Evolutionary conservation across 495 filamentous ascomycete genomes (phyloP), one percentile per base, ranked within the genome.

Genomic region (Pseudoneurospora amorphoporcata): DNA sequence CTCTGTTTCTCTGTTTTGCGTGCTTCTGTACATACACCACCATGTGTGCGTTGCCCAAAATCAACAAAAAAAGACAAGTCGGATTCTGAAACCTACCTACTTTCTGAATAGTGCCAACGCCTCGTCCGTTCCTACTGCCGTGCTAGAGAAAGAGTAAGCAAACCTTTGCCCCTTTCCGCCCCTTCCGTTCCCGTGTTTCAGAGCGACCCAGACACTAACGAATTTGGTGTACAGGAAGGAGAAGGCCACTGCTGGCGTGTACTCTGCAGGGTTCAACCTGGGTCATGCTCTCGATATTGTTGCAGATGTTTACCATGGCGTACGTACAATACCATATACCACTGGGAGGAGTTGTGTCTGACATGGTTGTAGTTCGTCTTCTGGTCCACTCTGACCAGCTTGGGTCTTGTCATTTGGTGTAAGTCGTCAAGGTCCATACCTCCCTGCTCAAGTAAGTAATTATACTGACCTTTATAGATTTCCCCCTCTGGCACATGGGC

Each of bases 401-500:
- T 99, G 69, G 93, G 92, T 45, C 84, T 98, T 39, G 85, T 91
- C 42, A 90, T 98, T 37, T 99, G 96, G 96, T 99, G 92, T 95
- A 88, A 87, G 92, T 81, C 68, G 92, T 81, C 68, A 7, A 43
- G 16, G 16, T 43, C 8, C 35, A 12, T 10, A 69, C 72, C 19
- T 37, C 23, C 42, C 68, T 10, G 8, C 69, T 5, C 39, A 53
- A n/a, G 74, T 4, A 8, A 32, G 32, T 37, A 8, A 32, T 32
- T 37, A 41, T 71, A 79, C 79, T 53, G 83, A 77, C 61, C 6
- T 41, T n/a, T 4, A 3, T 73, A 94, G 92, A 97, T 79, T 99
- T 99, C 78, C 95, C 95, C 17, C 88, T 99, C n/a, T 99, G 96
- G 96, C 89, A 98, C 80, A 98, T 99, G 96, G 96, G 96, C 72